Percentiles rank a stretch among this genome's conserved stretches.
Conservation (phyloP, 306 rosid genomes). For the Dalbergia cochinchinensis region DNA sequence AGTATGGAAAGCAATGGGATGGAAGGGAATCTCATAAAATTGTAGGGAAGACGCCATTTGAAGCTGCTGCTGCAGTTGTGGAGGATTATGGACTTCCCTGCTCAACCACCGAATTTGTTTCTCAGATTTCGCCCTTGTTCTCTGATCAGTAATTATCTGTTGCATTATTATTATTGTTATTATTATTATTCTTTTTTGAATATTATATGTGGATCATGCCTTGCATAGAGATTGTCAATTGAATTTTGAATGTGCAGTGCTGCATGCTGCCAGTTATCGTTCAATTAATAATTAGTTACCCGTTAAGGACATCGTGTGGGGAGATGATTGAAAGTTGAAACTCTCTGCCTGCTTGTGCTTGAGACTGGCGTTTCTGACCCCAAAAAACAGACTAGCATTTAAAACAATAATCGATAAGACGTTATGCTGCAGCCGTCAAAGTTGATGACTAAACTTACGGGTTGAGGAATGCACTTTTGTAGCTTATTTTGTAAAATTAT, state of each 20-base stretch:
- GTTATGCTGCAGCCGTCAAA: neutral
- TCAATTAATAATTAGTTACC: neutral
- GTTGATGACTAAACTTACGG: conserved; percentile 16
- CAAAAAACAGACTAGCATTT: neutral
- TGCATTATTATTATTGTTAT: conserved; percentile 18
- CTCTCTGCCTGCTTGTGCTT: neutral
- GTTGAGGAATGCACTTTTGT: conserved; percentile 24
- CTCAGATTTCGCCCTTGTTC: conserved; percentile 72
- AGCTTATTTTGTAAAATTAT: neutral
- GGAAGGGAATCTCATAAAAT: conserved; percentile 78
- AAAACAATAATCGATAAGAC: neutral
- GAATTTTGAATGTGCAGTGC: conserved; percentile 23
- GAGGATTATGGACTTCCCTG: conserved; percentile 85
- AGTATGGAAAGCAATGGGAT: conserved; percentile 91
- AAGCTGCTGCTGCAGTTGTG: conserved; percentile 71
- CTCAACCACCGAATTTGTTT: conserved; percentile 68
- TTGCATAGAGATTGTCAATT: neutral
- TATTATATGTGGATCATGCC: neutral
- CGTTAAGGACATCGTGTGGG: neutral
- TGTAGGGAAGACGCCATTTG: conserved; percentile 75
- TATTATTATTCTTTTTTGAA: no score
- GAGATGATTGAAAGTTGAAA: conserved; percentile 16
- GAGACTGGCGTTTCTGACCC: neutral
- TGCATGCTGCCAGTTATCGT: conserved; percentile 34
- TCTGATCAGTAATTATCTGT: conserved; percentile 63